Conservation (phyloP, 805 yeast genomes). For the Cyberlindnera subsufficiens region DNA sequence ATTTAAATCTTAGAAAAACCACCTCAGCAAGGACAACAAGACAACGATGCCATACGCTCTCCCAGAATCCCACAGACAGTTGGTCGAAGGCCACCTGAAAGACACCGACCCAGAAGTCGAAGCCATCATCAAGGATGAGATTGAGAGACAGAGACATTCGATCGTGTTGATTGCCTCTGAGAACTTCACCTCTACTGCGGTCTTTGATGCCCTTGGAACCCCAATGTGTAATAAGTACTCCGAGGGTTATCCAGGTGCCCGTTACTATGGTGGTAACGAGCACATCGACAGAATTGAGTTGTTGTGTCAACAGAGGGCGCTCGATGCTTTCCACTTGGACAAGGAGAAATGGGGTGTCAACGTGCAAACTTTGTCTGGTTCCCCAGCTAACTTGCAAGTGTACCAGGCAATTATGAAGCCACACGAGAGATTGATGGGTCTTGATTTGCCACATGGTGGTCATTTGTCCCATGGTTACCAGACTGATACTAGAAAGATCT, state of each 20-base stretch:
- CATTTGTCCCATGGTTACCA: constrained; percentile 98
- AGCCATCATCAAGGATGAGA: constrained; percentile 69
- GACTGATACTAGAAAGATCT: constrained; percentile 87
- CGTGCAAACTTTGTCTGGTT: constrained; percentile 93
- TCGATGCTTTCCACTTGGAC: constrained; percentile 77
- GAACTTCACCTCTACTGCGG: constrained; percentile 94
- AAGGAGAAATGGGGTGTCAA: constrained; percentile 95
- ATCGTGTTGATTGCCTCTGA: constrained; percentile 94
- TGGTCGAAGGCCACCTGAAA: constrained; percentile 50
- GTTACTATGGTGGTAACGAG: constrained; percentile 99
- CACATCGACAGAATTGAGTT: constrained; percentile 90
- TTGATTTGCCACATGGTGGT: constrained; percentile 98
- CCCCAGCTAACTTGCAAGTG: constrained; percentile 96
- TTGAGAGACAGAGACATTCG: constrained; percentile 87
- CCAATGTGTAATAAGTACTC: constrained; percentile 98
- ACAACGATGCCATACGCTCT: constrained; percentile 52
- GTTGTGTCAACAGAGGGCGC: constrained; percentile 91
- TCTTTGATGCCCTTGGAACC: constrained; percentile 93
- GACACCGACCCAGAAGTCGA: constrained; percentile 81
- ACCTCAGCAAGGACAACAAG: not conserved
- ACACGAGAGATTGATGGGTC: constrained; percentile 96
- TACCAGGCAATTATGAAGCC: constrained; percentile 94
- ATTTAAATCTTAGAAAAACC: not conserved
- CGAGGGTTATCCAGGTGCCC: constrained; percentile 98
- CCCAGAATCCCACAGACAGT: constrained; percentile 56